Percentiles rank a stretch among this genome's conserved stretches.
Conservation (phyloP, 1,284 basidiomycete species). For the Trichosporon inkin region DNA sequence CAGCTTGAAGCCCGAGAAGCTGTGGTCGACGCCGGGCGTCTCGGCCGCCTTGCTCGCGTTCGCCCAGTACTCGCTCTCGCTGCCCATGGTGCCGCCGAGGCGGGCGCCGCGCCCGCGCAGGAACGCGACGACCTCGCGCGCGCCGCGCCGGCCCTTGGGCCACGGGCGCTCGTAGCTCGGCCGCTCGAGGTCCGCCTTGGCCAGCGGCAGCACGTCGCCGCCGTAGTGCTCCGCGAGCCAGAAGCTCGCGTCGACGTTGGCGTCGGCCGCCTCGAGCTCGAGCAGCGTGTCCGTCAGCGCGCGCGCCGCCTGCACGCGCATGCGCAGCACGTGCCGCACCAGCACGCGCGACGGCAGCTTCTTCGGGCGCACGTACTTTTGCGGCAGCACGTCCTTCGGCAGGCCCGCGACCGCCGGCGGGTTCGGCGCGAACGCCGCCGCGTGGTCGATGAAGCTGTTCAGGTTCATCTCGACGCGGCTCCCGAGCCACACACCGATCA, state of each 20-base stretch:
- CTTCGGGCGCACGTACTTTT: conserved; percentile 41
- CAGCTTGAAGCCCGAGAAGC: not conserved
- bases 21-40: not conserved
- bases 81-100: conserved; percentile 24
- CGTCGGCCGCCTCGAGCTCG: conserved; percentile 56
- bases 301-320: conserved; percentile 69
- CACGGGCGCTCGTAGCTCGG: conserved; percentile 35
- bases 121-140: conserved; percentile 45
- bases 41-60: conserved; percentile 18
- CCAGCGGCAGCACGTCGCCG: conserved; percentile 31
- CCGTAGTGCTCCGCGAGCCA: conserved; percentile 46
- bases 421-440: conserved; percentile 37
- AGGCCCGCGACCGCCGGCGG: conserved; percentile 40
- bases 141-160: conserved; percentile 36
- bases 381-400: conserved; percentile 29
- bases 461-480: conserved; percentile 73
- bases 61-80: conserved; percentile 32
- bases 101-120: conserved; percentile 44
- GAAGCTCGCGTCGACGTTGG: conserved; percentile 36
- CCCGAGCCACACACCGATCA: conserved; percentile 85
- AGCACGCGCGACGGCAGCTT: conserved; percentile 71
- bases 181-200: conserved; percentile 23
- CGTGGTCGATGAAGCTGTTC: conserved; percentile 58
- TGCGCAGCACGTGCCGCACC: conserved; percentile 76
- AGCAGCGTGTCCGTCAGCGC: conserved; percentile 67